These are phyloP conservation scores for Pyrus hybrid DNA, from an alignment of 331 rosid species.

Conservation along the genomic window DNA sequence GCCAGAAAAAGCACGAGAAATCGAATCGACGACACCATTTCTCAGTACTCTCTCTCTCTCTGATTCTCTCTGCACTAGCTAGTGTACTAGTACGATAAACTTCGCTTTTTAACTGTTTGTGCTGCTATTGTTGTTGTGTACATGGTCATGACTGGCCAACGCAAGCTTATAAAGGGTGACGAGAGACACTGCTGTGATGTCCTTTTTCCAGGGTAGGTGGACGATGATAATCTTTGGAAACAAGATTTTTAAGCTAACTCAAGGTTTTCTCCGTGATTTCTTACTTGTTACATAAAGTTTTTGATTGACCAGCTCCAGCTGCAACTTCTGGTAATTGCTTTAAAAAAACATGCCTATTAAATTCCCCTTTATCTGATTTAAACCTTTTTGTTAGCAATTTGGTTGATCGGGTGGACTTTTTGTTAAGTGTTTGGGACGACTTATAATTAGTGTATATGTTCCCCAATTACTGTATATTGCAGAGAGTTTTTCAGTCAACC, in stretches of 20 bases:
- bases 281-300: constrained; percentile 66
- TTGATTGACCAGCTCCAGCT: neutral
- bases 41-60: neutral
- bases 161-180: constrained; percentile 44
- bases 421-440: neutral
- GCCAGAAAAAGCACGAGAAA: constrained; percentile 33
- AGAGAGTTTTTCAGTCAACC: neutral
- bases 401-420: neutral
- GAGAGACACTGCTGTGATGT: constrained; percentile 47
- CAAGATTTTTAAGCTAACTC: constrained; percentile 21
- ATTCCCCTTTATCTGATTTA: neutral
- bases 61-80: neutral
- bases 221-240: constrained; percentile 29
- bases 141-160: constrained; percentile 37
- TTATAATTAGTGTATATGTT: neutral
- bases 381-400: neutral
- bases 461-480: no score
- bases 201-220: constrained; percentile 73
- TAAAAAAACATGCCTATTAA: neutral
- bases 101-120: neutral
- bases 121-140: constrained; percentile 10
- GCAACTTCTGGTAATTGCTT: neutral
- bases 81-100: neutral
- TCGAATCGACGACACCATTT: constrained; percentile 43
- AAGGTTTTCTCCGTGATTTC: constrained; percentile 21